Base-by-base conservation (phyloP, 352 stramenopile genomes). In the Halophytophthora polymorphica region DNA sequence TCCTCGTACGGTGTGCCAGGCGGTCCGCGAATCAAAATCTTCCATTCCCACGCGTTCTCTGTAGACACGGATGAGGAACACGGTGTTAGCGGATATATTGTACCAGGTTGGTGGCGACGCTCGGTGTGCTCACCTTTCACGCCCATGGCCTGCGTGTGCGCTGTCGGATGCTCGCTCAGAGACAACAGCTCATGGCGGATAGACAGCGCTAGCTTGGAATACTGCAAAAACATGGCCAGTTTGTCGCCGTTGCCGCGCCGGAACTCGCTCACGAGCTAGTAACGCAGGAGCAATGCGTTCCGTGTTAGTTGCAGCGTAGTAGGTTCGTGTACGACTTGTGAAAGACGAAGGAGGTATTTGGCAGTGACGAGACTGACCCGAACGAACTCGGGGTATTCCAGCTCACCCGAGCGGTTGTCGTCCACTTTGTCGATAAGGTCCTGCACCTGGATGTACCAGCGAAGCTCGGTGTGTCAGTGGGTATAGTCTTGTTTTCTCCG, bases 321-420 rank as follows among this genome's bases (percentile, higher is more conserved):
- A n/a, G n/a, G n/a, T n/a, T n/a, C n/a, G n/a, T n/a, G 6, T 22
- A 22, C 13, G 7, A 33, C 22, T 19, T 37, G 21, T 14, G 23
- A 37, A 40, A 6, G 8, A 42, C 45, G 15, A 17, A 42, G 31
- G 10, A 50, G 47, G 21, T 42, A 4, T 31, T 43, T 38, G 6
- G 14, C 13, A 18, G 25, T 4, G 25, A 8, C 25, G 25, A 31
- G 25, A 53, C 58, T 3, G 52, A 86, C 77, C 40, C 75, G 66
- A 37, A 87, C 78, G 49, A 87, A 89, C 54, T 89, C 78, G 19
- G 62, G 55, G 44, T 74, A 89, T 54, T 89, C 75, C 34, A 89
- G 58, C 46, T 86, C 70, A 0, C 78, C 78, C 13, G 78, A 89
- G 25, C 59, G 68, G 41, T 89, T 89, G 29, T 86, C 75, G 28